phyloP scores from a whole-genome alignment of 345 rosid genomes.

The Eucalyptus sp. region DNA sequence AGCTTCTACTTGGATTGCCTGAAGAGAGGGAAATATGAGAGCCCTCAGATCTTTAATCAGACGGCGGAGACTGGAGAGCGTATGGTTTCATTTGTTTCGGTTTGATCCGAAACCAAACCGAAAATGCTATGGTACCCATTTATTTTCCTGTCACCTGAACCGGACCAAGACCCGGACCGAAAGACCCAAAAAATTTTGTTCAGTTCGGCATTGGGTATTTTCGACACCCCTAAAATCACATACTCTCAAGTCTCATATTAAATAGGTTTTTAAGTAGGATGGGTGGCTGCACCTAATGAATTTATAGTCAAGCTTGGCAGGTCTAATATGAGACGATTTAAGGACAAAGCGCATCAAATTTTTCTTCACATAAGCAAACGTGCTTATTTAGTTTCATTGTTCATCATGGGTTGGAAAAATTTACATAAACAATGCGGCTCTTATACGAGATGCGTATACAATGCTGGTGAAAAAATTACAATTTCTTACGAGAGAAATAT shows the following conservation, averaged over 20 bases:
- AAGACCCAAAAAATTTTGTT: background rate
- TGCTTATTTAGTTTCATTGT: background rate
- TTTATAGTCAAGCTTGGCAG: background rate
- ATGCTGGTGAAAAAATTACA: background rate
- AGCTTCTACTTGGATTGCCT: background rate
- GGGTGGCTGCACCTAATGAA: background rate
- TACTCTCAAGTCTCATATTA: background rate
- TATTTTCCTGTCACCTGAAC: background rate
- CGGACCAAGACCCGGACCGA: background rate
- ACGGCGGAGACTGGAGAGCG: background rate
- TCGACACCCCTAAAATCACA: background rate
- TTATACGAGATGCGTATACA: background rate
- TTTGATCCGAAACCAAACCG: background rate
- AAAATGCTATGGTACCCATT: background rate
- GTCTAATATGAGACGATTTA: background rate
- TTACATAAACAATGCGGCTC: background rate
- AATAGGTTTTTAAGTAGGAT: background rate
- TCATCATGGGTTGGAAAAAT: background rate
- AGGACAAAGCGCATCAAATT: background rate
- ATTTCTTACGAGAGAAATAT: background rate
- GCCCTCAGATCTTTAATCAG: too few relatives aligned
- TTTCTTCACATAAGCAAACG: background rate
- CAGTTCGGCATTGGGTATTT: background rate
- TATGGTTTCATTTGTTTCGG: background rate
- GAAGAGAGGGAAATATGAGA: background rate